Conservation (phyloP, 306 rosid genomes). For the Mucuna pruriens region DNA sequence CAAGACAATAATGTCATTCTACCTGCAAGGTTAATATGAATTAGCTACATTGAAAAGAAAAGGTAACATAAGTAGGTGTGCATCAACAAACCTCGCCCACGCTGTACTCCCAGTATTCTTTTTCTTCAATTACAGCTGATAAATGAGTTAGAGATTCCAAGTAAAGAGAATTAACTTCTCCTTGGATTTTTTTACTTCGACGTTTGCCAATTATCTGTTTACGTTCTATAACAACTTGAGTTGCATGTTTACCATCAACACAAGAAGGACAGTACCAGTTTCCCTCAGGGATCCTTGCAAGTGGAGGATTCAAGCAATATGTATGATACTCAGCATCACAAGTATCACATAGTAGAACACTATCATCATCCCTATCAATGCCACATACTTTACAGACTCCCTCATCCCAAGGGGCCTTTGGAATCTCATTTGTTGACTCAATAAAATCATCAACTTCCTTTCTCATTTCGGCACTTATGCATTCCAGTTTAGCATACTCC, state of each 20-base stretch:
- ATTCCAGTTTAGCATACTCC: constrained; percentile 67
- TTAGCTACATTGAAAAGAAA: constrained; percentile 16
- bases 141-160: constrained; percentile 74
- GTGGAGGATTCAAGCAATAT: constrained; percentile 98
- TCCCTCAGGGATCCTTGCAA: constrained; percentile 97
- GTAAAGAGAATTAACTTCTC: constrained; percentile 71
- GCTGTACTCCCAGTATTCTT: constrained; percentile 87
- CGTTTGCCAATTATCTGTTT: constrained; percentile 49
- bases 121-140: constrained; percentile 80
- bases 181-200: constrained; percentile 66
- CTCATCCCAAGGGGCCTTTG: constrained; percentile 99
- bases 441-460: constrained; percentile 70
- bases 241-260: constrained; percentile 59
- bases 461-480: constrained; percentile 64
- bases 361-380: constrained; percentile 97
- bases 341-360: constrained; percentile 92
- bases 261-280: constrained; percentile 99
- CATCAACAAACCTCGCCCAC: constrained; percentile 72
- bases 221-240: constrained; percentile 57
- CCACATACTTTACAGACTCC: constrained; percentile 99
- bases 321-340: constrained; percentile 99
- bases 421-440: constrained; percentile 70
- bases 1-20: constrained; percentile 17
- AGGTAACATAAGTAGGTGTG: constrained; percentile 33
- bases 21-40: background rate